phyloP scores from a whole-genome alignment of 495 filamentous ascomycete species.

The Aspergillus ostianus region DNA sequence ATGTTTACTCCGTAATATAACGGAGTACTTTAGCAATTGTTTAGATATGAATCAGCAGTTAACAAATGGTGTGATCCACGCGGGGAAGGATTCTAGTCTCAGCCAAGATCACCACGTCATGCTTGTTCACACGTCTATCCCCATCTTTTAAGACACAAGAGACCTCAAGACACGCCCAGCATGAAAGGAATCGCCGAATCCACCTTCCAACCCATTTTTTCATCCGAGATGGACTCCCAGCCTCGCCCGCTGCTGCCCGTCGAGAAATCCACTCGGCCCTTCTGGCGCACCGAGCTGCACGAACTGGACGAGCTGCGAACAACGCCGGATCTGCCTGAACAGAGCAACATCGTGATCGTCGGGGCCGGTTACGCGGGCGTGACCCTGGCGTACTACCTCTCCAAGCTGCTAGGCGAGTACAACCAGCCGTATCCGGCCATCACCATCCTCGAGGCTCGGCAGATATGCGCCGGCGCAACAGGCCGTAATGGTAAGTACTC shows the following conservation, averaged over 20 bases:
- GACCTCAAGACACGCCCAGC: background rate
- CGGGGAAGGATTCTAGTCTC: too few relatives aligned
- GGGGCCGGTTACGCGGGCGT: conserved; percentile 71
- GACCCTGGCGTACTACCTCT: conserved; percentile 59
- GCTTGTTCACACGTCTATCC: too few relatives aligned
- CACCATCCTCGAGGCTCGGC: conserved; percentile 40
- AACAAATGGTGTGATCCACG: too few relatives aligned
- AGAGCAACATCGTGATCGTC: conserved; percentile 63
- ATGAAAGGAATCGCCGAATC: background rate
- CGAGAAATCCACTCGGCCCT: conserved; percentile 59
- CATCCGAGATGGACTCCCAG: background rate
- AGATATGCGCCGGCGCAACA: conserved; percentile 43
- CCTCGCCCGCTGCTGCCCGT: conserved; percentile 14
- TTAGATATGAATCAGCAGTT: too few relatives aligned
- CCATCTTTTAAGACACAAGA: too few relatives aligned
- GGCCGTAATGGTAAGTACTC: conserved; percentile 36
- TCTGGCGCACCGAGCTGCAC: conserved; percentile 62
- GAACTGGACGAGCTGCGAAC: conserved; percentile 54
- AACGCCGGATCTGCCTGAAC: conserved; percentile 43
- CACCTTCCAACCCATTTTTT: background rate
- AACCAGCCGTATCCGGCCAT: conserved; percentile 22
- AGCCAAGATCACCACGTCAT: too few relatives aligned
- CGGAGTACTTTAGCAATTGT: too few relatives aligned
- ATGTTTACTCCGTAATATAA: too few relatives aligned
- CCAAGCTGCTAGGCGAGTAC: conserved; percentile 27